These are phyloP conservation scores for Plantago coronopus DNA, from an alignment of 305 asterid species.

Conservation along the genomic window DNA sequence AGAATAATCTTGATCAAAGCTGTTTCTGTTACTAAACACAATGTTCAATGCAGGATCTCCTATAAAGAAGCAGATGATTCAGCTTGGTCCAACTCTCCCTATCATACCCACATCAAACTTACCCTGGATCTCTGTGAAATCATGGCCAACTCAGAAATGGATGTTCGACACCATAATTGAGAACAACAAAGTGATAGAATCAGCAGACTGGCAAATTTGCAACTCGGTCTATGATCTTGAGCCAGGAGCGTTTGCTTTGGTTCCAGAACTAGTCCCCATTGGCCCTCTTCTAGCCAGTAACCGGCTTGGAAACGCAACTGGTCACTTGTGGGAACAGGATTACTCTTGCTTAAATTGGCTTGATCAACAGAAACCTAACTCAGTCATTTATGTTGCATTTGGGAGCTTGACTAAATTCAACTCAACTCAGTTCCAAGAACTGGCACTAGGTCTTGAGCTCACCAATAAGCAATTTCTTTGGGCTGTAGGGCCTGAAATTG, in stretches of 20 bases:
- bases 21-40: too few species aligned
- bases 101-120: slow-evolving; percentile 37
- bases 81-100: slow-evolving; percentile 43
- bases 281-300: slow-evolving; percentile 44
- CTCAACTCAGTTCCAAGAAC: slow-evolving; percentile 37
- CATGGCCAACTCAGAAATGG: slow-evolving; percentile 22
- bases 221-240: slow-evolving; percentile 52
- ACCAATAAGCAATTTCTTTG: slow-evolving; percentile 40
- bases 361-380: slow-evolving; percentile 33
- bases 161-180: slow-evolving; percentile 30
- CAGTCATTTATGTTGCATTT: slow-evolving; percentile 44
- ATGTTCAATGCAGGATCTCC: slow-evolving; percentile 36
- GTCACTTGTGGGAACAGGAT: slow-evolving; percentile 42
- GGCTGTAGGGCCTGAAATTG: slow-evolving; percentile 27
- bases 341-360: slow-evolving; percentile 50
- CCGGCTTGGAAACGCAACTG: slow-evolving; percentile 26
- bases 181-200: slow-evolving; percentile 24
- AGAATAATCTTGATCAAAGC: too few species aligned
- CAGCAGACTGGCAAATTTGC: slow-evolving; percentile 44
- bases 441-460: slow-evolving; percentile 50
- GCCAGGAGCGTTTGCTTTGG: slow-evolving; percentile 47
- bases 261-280: slow-evolving; percentile 43
- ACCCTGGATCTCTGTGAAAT: slow-evolving; percentile 38
- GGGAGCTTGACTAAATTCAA: slow-evolving; percentile 28
- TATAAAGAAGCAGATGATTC: slow-evolving; percentile 25